These are phyloP conservation scores for Saccharum hybrid DNA, from an alignment of 202 grass and related monocot species.

Conservation along the genomic window DNA sequence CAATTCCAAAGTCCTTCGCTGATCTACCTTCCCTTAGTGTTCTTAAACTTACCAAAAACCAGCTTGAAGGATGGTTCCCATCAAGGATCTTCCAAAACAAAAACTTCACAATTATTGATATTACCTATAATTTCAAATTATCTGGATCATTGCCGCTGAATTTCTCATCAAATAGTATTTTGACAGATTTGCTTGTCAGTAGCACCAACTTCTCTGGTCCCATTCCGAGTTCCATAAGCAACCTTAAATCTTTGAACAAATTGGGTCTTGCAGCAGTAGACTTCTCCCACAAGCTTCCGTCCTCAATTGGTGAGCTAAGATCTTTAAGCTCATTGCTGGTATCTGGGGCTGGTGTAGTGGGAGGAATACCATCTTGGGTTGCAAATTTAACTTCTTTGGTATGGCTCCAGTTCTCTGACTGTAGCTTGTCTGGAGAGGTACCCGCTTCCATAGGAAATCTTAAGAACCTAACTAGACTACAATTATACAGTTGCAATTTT, in stretches of 20 bases:
- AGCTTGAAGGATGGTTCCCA: slow-evolving; percentile 25
- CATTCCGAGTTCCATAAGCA: slow-evolving; percentile 4
- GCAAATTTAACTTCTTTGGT: slow-evolving; percentile 35
- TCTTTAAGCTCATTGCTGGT: not conserved
- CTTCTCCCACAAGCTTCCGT: slow-evolving; percentile 14
- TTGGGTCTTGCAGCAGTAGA: slow-evolving; percentile 22
- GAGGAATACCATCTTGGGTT: slow-evolving; percentile 30
- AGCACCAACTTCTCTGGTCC: slow-evolving; percentile 63
- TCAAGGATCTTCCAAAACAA: slow-evolving; percentile 12
- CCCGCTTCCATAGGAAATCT: slow-evolving; percentile 49
- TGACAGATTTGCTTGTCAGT: slow-evolving; percentile 41
- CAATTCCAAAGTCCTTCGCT: slow-evolving; percentile 42
- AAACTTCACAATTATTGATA: slow-evolving; percentile 19
- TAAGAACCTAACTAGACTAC: slow-evolving; percentile 46
- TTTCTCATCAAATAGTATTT: slow-evolving; percentile 40
- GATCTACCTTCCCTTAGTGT: not conserved
- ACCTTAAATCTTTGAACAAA: slow-evolving; percentile 22
- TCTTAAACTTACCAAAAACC: not conserved
- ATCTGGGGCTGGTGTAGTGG: slow-evolving; percentile 21
- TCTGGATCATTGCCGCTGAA: slow-evolving; percentile 56
- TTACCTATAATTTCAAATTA: slow-evolving; percentile 28
- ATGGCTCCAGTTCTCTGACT: not conserved
- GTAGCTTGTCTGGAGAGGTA: slow-evolving; percentile 39
- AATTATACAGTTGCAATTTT: slow-evolving; percentile 46
- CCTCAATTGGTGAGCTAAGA: slow-evolving; percentile 26